phyloP scores from a whole-genome alignment of 805 yeast genomes.

The Hanseniaspora valbyensis region DNA sequence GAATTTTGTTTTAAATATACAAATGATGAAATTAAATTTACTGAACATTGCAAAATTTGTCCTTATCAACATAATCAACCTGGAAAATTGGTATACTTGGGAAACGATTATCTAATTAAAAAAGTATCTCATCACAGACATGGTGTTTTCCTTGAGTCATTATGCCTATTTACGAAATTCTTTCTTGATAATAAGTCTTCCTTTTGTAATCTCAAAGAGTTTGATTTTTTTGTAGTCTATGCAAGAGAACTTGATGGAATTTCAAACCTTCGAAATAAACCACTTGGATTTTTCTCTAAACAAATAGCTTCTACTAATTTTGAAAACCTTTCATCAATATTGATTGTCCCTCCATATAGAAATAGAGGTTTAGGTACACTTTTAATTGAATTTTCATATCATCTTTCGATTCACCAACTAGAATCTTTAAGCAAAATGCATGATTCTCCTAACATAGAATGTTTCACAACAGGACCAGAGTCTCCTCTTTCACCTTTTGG shows the following conservation, averaged over 20 bases:
- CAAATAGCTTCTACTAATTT: constrained; percentile 66
- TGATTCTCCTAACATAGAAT: constrained; percentile 36
- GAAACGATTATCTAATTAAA: constrained; percentile 45
- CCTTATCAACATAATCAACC: constrained; percentile 35
- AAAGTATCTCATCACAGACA: constrained; percentile 57
- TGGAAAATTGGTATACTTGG: constrained; percentile 62
- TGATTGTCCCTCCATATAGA: constrained; percentile 88
- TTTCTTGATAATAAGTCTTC: constrained; percentile 85
- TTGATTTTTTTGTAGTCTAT: constrained; percentile 67
- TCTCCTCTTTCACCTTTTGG: constrained; percentile 82
- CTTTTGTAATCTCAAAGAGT: constrained; percentile 65
- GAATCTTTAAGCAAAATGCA: not conserved
- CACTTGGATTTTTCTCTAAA: constrained; percentile 88
- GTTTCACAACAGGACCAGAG: constrained; percentile 75
- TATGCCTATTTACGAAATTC: constrained; percentile 75
- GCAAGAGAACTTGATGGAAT: constrained; percentile 30
- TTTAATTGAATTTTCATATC: constrained; percentile 74
- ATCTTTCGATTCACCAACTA: constrained; percentile 36
- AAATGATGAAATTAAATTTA: constrained; percentile 35
- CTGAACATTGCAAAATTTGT: constrained; percentile 42
- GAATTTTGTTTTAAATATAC: constrained; percentile 78
- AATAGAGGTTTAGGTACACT: constrained; percentile 64
- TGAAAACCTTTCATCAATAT: constrained; percentile 81
- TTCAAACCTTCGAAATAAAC: constrained; percentile 29
- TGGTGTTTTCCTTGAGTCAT: constrained; percentile 63